Evolutionary conservation across 2,329 filamentous ascomycete genomes (phyloP), one percentile per base, ranked within the genome.

Genomic region (Calycina marina): DNA sequence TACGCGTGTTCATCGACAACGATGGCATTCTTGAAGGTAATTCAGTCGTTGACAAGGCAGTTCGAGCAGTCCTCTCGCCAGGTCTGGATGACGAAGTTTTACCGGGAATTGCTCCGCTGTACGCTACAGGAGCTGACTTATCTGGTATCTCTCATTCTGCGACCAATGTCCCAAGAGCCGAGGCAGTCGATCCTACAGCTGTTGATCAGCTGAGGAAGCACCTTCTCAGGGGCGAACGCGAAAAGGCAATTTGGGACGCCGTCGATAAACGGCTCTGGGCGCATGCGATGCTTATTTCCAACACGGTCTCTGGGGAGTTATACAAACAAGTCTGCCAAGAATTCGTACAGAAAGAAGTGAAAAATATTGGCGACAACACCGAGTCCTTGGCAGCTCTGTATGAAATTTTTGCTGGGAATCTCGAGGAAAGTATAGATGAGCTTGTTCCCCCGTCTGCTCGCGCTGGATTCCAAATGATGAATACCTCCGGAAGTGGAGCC

Each of bases 321-420:
- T 96, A 92, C 69, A 92, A 85, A 53, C 82, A 92, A 51, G 86
- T 98, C 15, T 74, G 85, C 1, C 85, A 93, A 48, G 90, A 98
- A 49, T 98, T 98, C 49, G 79, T 98, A 12, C 78, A 85, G 44
- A 86, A 92, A 48, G 90, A 98, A 54, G 83, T 98, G 34, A 92
- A 90, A 52, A 77, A 77, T 32, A 62, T 77, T 3, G 75, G 81
- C 2, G 73, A 77, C 33, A 82, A 79, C 45, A 85, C 85, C 32
- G 81, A 94, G 54, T 82, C 88, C 2, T 64, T 98, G 28, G 86
- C 88, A 17, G 84, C 88, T 0, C 60, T 98, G 3, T 98, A 98
- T 54, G 84, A 93, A 50, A 76, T 96, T 1, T 77, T 98, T 39
- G 90, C 86, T 14, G 88, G 90, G 0, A 98, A 94, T 50, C 73